Conservation (phyloP, 2,329 filamentous ascomycete species). For the Simplicillium sp. region DNA sequence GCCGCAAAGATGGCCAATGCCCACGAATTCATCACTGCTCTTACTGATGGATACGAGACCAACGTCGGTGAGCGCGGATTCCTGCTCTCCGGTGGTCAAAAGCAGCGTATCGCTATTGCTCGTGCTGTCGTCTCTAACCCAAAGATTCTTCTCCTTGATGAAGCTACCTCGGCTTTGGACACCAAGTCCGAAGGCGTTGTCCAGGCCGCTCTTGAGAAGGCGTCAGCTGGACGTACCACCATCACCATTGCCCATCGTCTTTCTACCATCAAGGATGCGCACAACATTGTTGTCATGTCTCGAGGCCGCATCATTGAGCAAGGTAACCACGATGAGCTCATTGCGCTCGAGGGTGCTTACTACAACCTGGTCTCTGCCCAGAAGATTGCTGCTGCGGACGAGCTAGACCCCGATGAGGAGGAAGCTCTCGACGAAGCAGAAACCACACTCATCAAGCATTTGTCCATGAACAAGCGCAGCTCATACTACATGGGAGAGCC, state of each 20-base stretch:
- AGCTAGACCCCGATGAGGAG: slow-evolving; percentile 40
- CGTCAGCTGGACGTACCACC: slow-evolving; percentile 78
- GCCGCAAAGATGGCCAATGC: slow-evolving; percentile 89
- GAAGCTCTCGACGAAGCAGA: slow-evolving; percentile 39
- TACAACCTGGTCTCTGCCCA: slow-evolving; percentile 82
- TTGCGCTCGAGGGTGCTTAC: slow-evolving; percentile 65
- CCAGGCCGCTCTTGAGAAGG: slow-evolving; percentile 82
- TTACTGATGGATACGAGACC: slow-evolving; percentile 87
- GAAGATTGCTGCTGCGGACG: slow-evolving; percentile 58
- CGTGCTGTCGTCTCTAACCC: slow-evolving; percentile 84
- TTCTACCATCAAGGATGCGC: slow-evolving; percentile 85
- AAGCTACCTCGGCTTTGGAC: slow-evolving; percentile 88
- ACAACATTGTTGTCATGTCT: slow-evolving; percentile 93
- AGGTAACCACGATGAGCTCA: slow-evolving; percentile 73
- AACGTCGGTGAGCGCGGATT: slow-evolving; percentile 95
- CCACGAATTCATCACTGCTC: slow-evolving; percentile 74
- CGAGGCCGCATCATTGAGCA: slow-evolving; percentile 83
- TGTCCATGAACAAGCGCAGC: slow-evolving; percentile 28
- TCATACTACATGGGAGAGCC: slow-evolving; percentile 46
- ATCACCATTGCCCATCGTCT: slow-evolving; percentile 94
- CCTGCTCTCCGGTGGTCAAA: slow-evolving; percentile 86
- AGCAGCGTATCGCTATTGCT: slow-evolving; percentile 93
- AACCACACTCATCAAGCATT: slow-evolving; percentile 39
- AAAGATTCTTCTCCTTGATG: slow-evolving; percentile 85
- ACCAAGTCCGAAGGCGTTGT: slow-evolving; percentile 93